Percentiles rank a stretch among this genome's conserved stretches.
These are phyloP conservation scores for Blastobotrys buckinghamii DNA, from an alignment of 1,139 yeast genomes.

Conservation along the genomic window DNA sequence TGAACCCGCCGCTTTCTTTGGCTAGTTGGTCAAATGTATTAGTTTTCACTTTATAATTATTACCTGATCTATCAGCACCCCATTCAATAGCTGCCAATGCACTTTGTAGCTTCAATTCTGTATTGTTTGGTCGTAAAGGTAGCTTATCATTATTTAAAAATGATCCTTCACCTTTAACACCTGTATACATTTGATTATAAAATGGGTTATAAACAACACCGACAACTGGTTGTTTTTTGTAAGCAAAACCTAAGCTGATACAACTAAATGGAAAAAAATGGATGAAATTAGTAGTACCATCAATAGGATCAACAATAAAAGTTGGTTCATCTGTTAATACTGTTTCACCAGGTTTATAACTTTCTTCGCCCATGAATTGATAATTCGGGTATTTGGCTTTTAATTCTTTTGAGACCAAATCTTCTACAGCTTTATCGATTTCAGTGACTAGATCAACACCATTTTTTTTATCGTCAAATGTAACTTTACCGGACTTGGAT, in stretches of 20 bases:
- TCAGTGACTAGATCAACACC: slow-evolving; percentile 56
- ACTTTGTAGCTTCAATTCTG: slow-evolving; percentile 40
- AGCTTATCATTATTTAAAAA: slow-evolving; percentile 41
- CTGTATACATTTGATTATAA: slow-evolving; percentile 44
- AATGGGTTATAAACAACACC: slow-evolving; percentile 58
- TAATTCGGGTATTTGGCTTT: slow-evolving; percentile 39
- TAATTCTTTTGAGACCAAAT: slow-evolving; percentile 38
- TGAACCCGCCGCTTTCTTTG: slow-evolving; percentile 44
- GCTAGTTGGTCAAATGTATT: slow-evolving; percentile 43
- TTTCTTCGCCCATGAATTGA: slow-evolving; percentile 55
- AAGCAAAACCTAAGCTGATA: slow-evolving; percentile 51
- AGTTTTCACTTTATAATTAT: slow-evolving; percentile 43
- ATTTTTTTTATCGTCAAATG: slow-evolving; percentile 49
- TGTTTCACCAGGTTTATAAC: slow-evolving; percentile 43
- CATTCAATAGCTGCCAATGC: slow-evolving; percentile 55
- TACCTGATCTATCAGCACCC: slow-evolving; percentile 52
- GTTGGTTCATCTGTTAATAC: slow-evolving; percentile 48
- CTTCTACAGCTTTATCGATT: slow-evolving; percentile 51
- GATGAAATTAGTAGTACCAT: slow-evolving; percentile 57
- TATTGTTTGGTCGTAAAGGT: slow-evolving; percentile 34
- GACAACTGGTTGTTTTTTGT: slow-evolving; percentile 45
- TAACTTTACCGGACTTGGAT: slow-evolving; percentile 42
- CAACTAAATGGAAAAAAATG: slow-evolving; percentile 56
- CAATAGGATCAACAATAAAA: slow-evolving; percentile 56
- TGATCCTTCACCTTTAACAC: slow-evolving; percentile 49